Base-by-base conservation (phyloP, 441 rosid species). In the Croton laevigatus region DNA sequence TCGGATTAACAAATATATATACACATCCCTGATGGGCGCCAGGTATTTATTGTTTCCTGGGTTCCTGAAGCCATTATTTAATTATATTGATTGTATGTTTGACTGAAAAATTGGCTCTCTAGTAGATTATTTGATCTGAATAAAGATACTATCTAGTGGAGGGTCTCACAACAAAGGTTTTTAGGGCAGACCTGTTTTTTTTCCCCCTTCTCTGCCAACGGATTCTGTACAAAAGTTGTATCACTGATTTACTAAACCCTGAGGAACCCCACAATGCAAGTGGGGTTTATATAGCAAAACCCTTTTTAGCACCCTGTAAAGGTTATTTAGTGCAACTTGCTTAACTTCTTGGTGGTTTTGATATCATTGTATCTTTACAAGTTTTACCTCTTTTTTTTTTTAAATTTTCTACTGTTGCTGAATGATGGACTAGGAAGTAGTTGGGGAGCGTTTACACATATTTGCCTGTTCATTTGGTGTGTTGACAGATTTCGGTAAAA, bases 31-130 rank as follows among this genome's bases (percentile, higher is more conserved):
- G 8, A 4, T 6, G 9, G 44, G 8, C 44, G 32, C 75, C 74
- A 66, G 80, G 73, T 75, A 78, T 72, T 59, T 72, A 72, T 57
- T 71, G 58, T 67, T 75, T 62, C 62, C 76, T 76, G 67, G 71
- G 37, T 34, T 68, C 5, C 66, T 20, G 14, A 19, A 45, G 59
- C 34, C 55, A 27, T 66, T 65, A 42, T 46, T 65, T 75, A 36
- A 61, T 57, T 34, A 45, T 67, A 67, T 53, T 58, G 81, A 75
- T 69, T 79, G 83, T 79, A 81, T 67, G 76, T 60, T 75, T 70
- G 80, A 71, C 49, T 48, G 55, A 65, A 63, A 72, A 69, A 62
- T 64, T 64, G 60, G 37, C 44, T 34, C 57, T 12, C 61, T 66
- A 59, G 58, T 76, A 74, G 73, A 45, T 77, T 64, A 19, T 64